Base-by-base conservation (phyloP, 2,329 filamentous ascomycete species). In the Volutella citrinella region DNA sequence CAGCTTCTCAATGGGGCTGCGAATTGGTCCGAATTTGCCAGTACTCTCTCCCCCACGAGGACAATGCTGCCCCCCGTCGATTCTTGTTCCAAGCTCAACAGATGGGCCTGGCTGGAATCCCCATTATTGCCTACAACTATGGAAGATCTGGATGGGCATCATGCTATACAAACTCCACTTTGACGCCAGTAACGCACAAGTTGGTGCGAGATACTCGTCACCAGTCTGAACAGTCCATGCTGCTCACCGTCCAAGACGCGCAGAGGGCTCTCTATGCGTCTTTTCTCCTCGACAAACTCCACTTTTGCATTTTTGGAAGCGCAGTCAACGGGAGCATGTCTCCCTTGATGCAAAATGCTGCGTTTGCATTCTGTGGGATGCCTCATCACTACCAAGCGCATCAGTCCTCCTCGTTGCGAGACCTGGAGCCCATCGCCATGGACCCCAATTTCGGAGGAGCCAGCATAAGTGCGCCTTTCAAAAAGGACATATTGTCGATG, bases 381-480 rank as follows among this genome's bases (percentile, higher is more conserved):
- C 35, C 39, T 10, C 39, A 42, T 17, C 21, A 23, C 12, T 42
- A 42, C 19, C 16, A 31, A 3, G 17, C 32, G 5, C 38, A 38
- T 9, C 31, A 31, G 10, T 28, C 32, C 10, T 21, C 23, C 7
- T 26, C 20, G 5, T n/a, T 42, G 12, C 7, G 26, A 18, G 14
- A 38, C 4, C 32, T 42, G 12, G 15, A 32, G 5, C 2, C 20
- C 10, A 20, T 42, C 13, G 23, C 30, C 10, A 30, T 19, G 2
- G 39, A 76, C 42, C 64, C 70, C 1, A 65, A 71, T 28, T 82
- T 81, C 49, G 78, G 78, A 19, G 79, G 79, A 10, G 70, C 75
- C 5, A 76, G 76, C 40, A 69, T 82, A 32, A 76, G 70, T 27
- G 68, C 78, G 21, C 79, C 79, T 3, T 82, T 75, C 61, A 82